Evolutionary conservation across 1,284 basidiomycete genomes (phyloP), one percentile per base, ranked within the genome.

Genomic region (Cryptococcus wingfieldii): DNA sequence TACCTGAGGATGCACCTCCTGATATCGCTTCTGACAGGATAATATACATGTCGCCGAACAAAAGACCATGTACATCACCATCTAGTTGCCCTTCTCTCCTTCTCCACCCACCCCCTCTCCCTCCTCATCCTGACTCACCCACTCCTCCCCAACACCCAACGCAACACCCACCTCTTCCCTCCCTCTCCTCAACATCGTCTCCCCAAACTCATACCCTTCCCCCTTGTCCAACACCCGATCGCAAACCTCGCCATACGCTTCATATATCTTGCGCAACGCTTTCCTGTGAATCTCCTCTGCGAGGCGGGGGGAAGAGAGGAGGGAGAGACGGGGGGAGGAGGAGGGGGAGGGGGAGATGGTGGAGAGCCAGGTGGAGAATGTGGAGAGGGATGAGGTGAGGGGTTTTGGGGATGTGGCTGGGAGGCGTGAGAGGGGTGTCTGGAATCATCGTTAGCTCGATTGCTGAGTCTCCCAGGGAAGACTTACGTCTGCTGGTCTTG

Each of bases 121-220:
- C 10, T 34, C 49, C 9, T 51, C 50, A 19, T n/a, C 50, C 27
- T 44, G 39, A 16, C 38, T n/a, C 8, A 59, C 56, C 50, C 45
- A 44, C 10, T 52, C 47, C 1, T 50, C 65, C 6, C 52, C 63
- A 7, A 77, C 70, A 14, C 78, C 79, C 12, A 80, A 62, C 23
- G 80, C 66, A 41, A 77, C 77, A 51, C 67, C 69, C 12, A 81
- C 80, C 62, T 81, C 80, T 38, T 79, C 79, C 55, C 71, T 72
- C 6, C 75, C 75, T 45, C 87, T 83, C n/a, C 89, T 86, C 42
- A 96, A 76, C 60, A 96, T 71, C n/a, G 90, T 94, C 61, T 86
- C 83, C 12, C 85, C 86, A 43, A 91, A 91, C 76, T 96, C 91
- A 70, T 95, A 97, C 67, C 81, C 82, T 60, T 91, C 90, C 69